Base-by-base conservation (phyloP, 805 yeast genomes). In the Saccharomyces paradoxus region DNA sequence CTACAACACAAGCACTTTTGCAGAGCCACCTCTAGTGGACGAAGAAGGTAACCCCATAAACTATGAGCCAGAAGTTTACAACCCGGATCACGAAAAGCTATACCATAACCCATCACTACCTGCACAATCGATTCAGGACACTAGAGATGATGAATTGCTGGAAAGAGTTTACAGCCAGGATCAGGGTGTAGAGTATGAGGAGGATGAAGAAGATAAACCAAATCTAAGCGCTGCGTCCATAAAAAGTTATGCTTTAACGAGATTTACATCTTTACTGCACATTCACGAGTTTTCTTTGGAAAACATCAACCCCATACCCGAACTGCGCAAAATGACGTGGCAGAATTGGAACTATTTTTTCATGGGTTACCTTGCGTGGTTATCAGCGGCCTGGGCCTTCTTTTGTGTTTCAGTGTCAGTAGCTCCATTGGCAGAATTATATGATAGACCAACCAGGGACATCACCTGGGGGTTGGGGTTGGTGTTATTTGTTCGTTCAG, bases 391-490 rank as follows among this genome's bases (percentile, higher is more conserved):
- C 2, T 78, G 85, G 67, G 90, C 85, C 62, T 86, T 82, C 70
- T 86, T 86, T 64, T 71, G 81, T 29, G 84, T 82, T 9, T 77
- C 86, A 12, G 74, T 83, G 50, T 78, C 81, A 53, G 83, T 79
- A 2, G 55, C 77, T 1, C 67, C 72, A 2, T 74, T 86, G 51
- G 84, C 88, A 30, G 61, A 66, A 44, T 63, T 77, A 2, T 76
- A 85, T 51, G 73, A 72, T 47, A 71, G 68, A 8, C 53, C 74
- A 0, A 75, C 79, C 27, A 72, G 74, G 26, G 79, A 77, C 50
- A 75, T 86, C 60, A 81, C 89, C 10, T 84, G 88, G 87, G 90
- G 89, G 50, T 78, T 86, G 58, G 83, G 89, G 12, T 72, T 84
- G 57, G 89, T 84, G 49, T 76, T 85, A 29, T 84, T 85, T 88